Evolutionary conservation across 1,284 basidiomycete genomes (phyloP).

Genomic region (Clitocybe nebularis): DNA sequence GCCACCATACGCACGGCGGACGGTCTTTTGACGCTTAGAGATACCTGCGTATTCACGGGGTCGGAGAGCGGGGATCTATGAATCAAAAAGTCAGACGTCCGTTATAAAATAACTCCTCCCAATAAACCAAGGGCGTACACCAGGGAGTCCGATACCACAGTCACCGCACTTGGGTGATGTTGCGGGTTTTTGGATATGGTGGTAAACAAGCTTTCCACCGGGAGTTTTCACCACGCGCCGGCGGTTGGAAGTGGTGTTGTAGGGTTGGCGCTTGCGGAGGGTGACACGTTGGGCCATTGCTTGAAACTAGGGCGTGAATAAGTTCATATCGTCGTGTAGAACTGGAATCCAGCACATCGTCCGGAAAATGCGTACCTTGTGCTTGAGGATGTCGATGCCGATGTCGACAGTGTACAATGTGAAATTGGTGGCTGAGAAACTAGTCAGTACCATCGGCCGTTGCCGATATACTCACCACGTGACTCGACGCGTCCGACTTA

Average conservation of each 20-base stretch:
- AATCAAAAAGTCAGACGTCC: neutral
- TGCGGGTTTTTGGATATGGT: conserved; percentile 85
- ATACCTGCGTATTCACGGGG: conserved; percentile 91
- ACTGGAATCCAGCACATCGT: neutral
- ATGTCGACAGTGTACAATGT: conserved; percentile 24
- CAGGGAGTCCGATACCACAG: conserved; percentile 88
- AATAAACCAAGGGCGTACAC: conserved; percentile 56
- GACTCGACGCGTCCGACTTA: conserved; percentile 3
- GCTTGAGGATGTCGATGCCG: conserved; percentile 40
- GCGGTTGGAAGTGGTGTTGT: conserved; percentile 98
- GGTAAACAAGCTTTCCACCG: conserved; percentile 88
- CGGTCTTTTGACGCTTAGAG: conserved; percentile 94
- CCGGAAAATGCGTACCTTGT: conserved; percentile 29
- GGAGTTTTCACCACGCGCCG: conserved; percentile 97
- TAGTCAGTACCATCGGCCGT: conserved; percentile 23
- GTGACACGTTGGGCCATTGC: conserved; percentile 98
- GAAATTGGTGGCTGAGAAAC: conserved; percentile 33
- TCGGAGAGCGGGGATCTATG: conserved; percentile 86
- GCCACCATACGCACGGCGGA: conserved; percentile 91
- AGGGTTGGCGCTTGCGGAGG: conserved; percentile 96
- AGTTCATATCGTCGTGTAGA: neutral
- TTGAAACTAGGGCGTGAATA: conserved; percentile 18
- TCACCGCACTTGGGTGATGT: conserved; percentile 96
- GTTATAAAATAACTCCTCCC: neutral
- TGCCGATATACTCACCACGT: conserved; percentile 13